A percentile compares a stretch with the other conserved stretches of the same genome.
These are phyloP conservation scores for Lachancea nothofagi DNA, from an alignment of 805 yeast genomes.

Conservation along the genomic window DNA sequence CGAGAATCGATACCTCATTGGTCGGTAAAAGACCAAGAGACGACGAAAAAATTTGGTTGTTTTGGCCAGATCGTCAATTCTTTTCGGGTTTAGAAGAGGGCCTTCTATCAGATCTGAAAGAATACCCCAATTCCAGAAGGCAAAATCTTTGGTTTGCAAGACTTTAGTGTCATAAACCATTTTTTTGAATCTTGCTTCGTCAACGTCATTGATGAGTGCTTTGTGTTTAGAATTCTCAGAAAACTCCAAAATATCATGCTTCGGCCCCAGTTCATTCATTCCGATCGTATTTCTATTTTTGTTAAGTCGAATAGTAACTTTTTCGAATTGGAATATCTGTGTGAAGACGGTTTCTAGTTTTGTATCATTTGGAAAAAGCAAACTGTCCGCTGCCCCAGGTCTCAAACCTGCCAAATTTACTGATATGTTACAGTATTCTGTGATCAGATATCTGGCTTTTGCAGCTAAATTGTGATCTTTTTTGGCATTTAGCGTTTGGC, in stretches of 20 bases:
- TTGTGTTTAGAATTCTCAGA: constrained; percentile 23
- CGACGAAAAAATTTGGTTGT: constrained; percentile 84
- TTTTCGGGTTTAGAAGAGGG: constrained; percentile 64
- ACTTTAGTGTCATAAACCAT: constrained; percentile 66
- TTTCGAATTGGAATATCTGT: constrained; percentile 43
- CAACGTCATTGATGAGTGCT: constrained; percentile 35
- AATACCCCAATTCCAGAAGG: constrained; percentile 84
- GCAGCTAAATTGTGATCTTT: constrained; percentile 42
- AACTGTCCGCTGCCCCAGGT: neutral
- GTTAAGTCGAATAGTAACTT: constrained; percentile 36
- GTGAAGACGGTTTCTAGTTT: constrained; percentile 11
- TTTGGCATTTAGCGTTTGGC: constrained; percentile 17
- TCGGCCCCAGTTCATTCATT: constrained; percentile 24
- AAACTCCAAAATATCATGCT: constrained; percentile 19
- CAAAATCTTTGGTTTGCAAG: constrained; percentile 67
- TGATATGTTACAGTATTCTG: constrained; percentile 55
- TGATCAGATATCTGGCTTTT: constrained; percentile 59
- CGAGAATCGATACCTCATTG: constrained; percentile 80
- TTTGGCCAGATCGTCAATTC: constrained; percentile 70
- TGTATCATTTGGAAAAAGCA: constrained; percentile 4
- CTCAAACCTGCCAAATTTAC: constrained; percentile 40
- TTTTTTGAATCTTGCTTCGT: constrained; percentile 62
- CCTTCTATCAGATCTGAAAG: constrained; percentile 72
- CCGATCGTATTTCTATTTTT: constrained; percentile 37
- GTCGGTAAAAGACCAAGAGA: constrained; percentile 79